Conservation (phyloP, 495 filamentous ascomycete species). For the Aspergillus bertholletiae region DNA sequence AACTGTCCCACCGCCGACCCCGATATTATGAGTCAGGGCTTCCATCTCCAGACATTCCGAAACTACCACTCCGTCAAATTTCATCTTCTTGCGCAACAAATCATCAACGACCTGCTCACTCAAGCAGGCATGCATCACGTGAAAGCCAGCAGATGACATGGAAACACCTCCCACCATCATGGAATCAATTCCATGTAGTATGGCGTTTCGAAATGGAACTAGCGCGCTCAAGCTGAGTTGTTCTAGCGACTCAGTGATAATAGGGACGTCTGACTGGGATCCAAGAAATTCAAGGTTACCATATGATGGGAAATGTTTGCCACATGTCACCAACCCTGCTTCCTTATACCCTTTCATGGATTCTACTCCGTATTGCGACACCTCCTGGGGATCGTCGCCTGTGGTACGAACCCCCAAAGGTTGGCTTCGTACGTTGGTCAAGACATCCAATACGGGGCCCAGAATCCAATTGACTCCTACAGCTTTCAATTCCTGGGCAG, state of each 20-base stretch:
- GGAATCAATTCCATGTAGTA: conserved; percentile 75
- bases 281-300: conserved; percentile 90
- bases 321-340: conserved; percentile 77
- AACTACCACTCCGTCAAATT: conserved; percentile 86
- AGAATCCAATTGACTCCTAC: conserved; percentile 90
- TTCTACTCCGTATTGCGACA: conserved; percentile 80
- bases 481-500: conserved; percentile 78
- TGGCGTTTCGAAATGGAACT: conserved; percentile 83
- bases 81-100: conserved; percentile 72
- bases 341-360: conserved; percentile 88
- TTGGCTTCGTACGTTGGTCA: conserved; percentile 85
- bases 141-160: conserved; percentile 80
- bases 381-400: conserved; percentile 86
- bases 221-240: conserved; percentile 80
- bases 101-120: conserved; percentile 89
- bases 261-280: conserved; percentile 79
- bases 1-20: conserved; percentile 85
- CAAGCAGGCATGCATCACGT: conserved; percentile 88
- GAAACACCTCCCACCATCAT: conserved; percentile 93
- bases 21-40: conserved; percentile 83
- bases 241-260: conserved; percentile 87
- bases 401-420: conserved; percentile 78
- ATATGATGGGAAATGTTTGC: conserved; percentile 91
- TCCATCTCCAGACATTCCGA: conserved; percentile 97
- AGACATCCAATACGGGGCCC: conserved; percentile 83